Evolutionary conservation across 768 basidiomycete genomes (phyloP), one percentile per base, ranked within the genome.

Genomic region (Calocybe gangraenosa): DNA sequence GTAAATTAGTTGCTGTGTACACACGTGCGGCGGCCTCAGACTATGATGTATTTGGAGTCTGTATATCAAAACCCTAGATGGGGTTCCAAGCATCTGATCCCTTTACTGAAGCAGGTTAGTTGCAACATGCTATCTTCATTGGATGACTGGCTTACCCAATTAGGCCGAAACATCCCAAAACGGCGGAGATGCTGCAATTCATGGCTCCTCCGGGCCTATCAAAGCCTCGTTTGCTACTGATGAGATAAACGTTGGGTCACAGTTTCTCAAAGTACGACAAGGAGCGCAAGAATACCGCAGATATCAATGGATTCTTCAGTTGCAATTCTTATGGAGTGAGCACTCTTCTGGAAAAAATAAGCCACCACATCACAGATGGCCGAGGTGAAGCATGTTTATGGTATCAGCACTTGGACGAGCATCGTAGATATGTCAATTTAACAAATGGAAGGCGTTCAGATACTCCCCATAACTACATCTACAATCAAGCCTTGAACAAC

Each of bases 41-140:
- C 54, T 83, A 77, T 39, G 79, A 86, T 50, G 77, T n/a, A 78
- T 38, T 84, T 82, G 83, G 73, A 75, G 53, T 63, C 47, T 1
- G 57, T 65, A 1, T 59, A 75, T 19, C 67, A 66, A 2, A 83
- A 84, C 54, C 60, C 71, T 1, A 82, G 82, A 1, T 86, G 84
- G 84, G 68, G 79, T 5, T 76, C 78, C 0, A 64, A 68, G 38
- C 65, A 77, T 20, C 55, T 86, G 3, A 72, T 84, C 21, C 82
- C 82, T 0, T 61, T 83, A 11, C 50, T 82, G 22, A 74, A 65
- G 50, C 82, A 83, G 71, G 84, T 77, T 43, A 3, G 25, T 11
- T 40, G 17, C 42, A 28, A 37, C 23, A 0, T 28, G 14, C 15
- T 19, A 4, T 17, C n/a, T 36, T 21, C 14, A 15, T 37, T 11